Base-by-base conservation (phyloP, 2,329 filamentous ascomycete species). In the Cadophora malorum region DNA sequence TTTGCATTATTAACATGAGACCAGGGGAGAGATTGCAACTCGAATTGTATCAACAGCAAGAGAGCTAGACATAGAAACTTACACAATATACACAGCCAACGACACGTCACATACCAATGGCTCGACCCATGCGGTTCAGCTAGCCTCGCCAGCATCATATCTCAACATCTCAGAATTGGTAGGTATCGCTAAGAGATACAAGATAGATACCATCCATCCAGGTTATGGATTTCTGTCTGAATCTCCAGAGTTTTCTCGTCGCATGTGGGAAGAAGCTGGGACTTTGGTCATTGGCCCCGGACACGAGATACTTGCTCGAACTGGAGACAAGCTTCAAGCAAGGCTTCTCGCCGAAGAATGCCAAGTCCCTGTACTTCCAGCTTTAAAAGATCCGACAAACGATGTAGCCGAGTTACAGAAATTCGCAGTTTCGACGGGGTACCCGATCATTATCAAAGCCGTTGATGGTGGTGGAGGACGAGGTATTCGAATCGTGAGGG, bases 171-270 rank as follows among this genome's bases (percentile, higher is more conserved):
- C 81, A 8, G 75, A 80, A 7, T 76, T 89, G 0, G 75, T 88
- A 8, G 66, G 76, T 0, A 76, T 89, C 28, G 83, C 78, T 3
- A 80, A 82, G 65, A 78, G 84, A 47, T 75, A 88, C 73, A 70
- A 78, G 0, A 85, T 89, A 73, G 85, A 90, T 76, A 87, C 87
- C 19, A 89, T 92, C 71, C 90, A 92, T 78, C 90, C 90, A 0
- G 90, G 90, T 12, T 93, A 92, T 80, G 90, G 90, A 58, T 92
- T 80, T 66, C 80, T 92, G 69, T 90, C 88, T 74, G 90, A 92
- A 78, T 92, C 92, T 73, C 85, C 90, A 10, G 83, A 81, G 0
- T 93, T 92, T 76, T 89, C 90, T 7, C 83, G 85, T 67, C 87
- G 89, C 79, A 91, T 90, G 75, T 84, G 81, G 80, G 86, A 85